phyloP scores from a whole-genome alignment of 1,284 basidiomycete species.

The Microbotryum violaceum region DNA sequence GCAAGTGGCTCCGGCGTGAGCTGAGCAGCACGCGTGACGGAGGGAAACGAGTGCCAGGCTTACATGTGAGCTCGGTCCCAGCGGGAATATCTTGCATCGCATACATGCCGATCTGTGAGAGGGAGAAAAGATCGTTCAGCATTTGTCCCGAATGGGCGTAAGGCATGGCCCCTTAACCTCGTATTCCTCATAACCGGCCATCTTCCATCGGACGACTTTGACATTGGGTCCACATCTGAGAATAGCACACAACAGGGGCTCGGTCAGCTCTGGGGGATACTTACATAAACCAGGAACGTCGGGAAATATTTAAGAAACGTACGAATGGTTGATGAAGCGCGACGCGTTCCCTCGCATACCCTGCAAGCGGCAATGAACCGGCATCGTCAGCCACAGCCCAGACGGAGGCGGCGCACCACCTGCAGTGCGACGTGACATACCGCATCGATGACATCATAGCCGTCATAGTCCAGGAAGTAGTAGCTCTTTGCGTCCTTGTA shows the following conservation, averaged over 20 bases:
- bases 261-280: slow-evolving; percentile 16
- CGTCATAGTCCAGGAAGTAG: slow-evolving; percentile 46
- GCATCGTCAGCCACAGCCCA: neutral
- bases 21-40: neutral
- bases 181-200: slow-evolving; percentile 44
- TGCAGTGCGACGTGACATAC: slow-evolving; percentile 31
- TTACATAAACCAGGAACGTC: slow-evolving; percentile 30
- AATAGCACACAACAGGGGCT: neutral
- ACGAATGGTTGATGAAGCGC: slow-evolving; percentile 45
- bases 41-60: neutral
- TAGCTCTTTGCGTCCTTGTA: slow-evolving; percentile 40
- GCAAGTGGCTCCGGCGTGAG: slow-evolving; percentile 6
- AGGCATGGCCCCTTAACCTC: slow-evolving; percentile 40
- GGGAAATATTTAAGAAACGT: neutral
- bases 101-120: slow-evolving; percentile 37
- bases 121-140: neutral
- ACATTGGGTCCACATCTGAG: slow-evolving; percentile 27
- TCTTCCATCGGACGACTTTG: slow-evolving; percentile 27
- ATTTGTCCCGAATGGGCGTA: neutral
- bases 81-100: slow-evolving; percentile 42
- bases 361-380: slow-evolving; percentile 24
- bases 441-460: slow-evolving; percentile 46
- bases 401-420: no score
- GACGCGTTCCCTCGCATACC: slow-evolving; percentile 45
- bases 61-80: slow-evolving; percentile 43